Evolutionary conservation across 2,329 filamentous ascomycete genomes (phyloP).

Genomic region (Rachicladosporium sp.): DNA sequence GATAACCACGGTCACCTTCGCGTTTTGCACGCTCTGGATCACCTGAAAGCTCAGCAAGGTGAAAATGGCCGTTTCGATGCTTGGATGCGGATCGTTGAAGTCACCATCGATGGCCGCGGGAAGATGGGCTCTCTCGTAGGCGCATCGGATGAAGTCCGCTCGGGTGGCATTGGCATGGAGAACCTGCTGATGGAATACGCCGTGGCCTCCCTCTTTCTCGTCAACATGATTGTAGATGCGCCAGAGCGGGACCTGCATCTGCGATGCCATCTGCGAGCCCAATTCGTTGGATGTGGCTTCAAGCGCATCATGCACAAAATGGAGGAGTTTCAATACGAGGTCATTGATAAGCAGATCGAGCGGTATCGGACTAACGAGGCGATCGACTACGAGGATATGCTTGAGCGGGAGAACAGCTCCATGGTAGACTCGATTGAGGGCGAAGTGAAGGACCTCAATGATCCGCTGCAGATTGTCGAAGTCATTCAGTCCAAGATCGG

Average conservation of each 20-base stretch:
- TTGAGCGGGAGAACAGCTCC: conserved; percentile 81
- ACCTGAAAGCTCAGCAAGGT: conserved; percentile 73
- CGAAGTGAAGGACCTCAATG: conserved; percentile 81
- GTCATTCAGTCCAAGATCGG: conserved; percentile 77
- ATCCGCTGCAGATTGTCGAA: conserved; percentile 86
- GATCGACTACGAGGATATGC: conserved; percentile 95
- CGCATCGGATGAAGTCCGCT: conserved; percentile 89
- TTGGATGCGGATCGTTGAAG: conserved; percentile 97
- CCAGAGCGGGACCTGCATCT: conserved; percentile 80
- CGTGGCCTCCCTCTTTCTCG: conserved; percentile 81
- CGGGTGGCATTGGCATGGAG: conserved; percentile 95
- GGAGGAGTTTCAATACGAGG: conserved; percentile 95
- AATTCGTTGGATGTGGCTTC: conserved; percentile 92
- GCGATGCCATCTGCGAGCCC: conserved; percentile 84
- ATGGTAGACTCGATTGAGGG: conserved; percentile 78
- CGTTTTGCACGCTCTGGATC: conserved; percentile 85
- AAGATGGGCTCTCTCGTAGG: conserved; percentile 98
- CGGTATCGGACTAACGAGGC: conserved; percentile 86
- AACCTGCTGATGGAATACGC: conserved; percentile 99
- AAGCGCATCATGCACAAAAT: conserved; percentile 91
- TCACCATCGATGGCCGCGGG: conserved; percentile 88
- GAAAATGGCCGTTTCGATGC: conserved; percentile 95
- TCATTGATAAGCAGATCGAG: conserved; percentile 97
- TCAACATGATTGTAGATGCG: conserved; percentile 94
- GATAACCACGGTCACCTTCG: conserved; percentile 81